phyloP scores from a whole-genome alignment of 2,329 filamentous ascomycete species.

The Penicillium oxalicum region DNA sequence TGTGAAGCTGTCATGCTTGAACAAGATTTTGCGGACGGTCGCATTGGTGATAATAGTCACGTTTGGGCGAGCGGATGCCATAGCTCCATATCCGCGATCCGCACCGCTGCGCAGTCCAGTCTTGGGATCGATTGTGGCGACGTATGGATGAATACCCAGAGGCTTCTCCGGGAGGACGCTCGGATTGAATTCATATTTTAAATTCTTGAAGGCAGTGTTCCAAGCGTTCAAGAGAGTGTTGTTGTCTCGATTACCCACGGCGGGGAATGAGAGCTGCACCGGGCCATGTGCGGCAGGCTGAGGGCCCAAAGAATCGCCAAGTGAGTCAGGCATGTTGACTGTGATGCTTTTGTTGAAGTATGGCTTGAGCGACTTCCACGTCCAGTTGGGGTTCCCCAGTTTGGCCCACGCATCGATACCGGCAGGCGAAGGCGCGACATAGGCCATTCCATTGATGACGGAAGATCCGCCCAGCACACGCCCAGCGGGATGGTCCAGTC shows the following conservation, averaged over 20 bases:
- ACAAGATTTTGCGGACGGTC: conserved; percentile 9
- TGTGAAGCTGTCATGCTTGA: not conserved
- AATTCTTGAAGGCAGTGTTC: conserved; percentile 9
- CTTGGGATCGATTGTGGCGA: conserved; percentile 11
- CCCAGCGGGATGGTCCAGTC: conserved; percentile 23
- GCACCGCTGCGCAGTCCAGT: conserved; percentile 15
- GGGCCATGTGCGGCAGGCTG: not conserved
- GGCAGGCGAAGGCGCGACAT: conserved; percentile 42
- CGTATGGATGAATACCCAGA: conserved; percentile 8
- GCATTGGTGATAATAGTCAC: conserved; percentile 11
- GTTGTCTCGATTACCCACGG: conserved; percentile 1
- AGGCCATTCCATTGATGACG: conserved; percentile 13
- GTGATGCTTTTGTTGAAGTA: conserved; percentile 13
- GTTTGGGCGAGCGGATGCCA: conserved; percentile 5
- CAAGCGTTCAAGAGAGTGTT: conserved; percentile 10
- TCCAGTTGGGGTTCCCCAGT: conserved; percentile 21
- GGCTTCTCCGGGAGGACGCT: conserved; percentile 8
- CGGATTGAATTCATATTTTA: conserved; percentile 5
- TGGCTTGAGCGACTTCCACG: conserved; percentile 12
- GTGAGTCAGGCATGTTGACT: not conserved
- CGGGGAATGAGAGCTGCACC: conserved; percentile 13
- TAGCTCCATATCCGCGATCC: conserved; percentile 8
- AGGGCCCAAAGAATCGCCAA: not conserved
- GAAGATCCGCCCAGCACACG: conserved; percentile 25
- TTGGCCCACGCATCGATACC: conserved; percentile 28